Base-by-base conservation (phyloP, 2,329 filamentous ascomycete species). In the Moelleriella libera region DNA sequence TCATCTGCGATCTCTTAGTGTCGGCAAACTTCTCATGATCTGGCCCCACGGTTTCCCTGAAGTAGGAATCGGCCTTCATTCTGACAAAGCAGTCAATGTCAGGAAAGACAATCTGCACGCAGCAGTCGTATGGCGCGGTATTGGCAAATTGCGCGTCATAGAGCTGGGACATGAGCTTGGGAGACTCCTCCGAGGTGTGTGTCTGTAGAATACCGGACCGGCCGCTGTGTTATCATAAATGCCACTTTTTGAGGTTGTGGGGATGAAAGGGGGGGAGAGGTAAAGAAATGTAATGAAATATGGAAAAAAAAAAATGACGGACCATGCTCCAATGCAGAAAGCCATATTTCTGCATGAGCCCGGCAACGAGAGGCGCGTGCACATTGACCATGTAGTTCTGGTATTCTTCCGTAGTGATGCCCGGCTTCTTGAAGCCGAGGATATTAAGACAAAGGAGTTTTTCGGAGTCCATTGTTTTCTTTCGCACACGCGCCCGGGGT, bases 1-100 rank as follows among this genome's bases (percentile, higher is more conserved):
- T 41, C 46, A 47, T 47, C 32, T 47, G 46, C 41, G 46, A 47
- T 11, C 34, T 44, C 42, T 44, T 44, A 2, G 42, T 41, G 42
- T 47, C 46, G 8, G 46, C 46, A 41, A 47, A 47, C 21, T 41
- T 47, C 12, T 31, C 42, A 32, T 47, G 46, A 28, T 47, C 46
- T 1, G 46, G 42, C 10, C 34, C 42, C 2, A 47, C 34, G n/a
- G 12, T 44, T 28, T 44, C 5, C 32, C 44, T 40, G 42, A 47
- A 47, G 21, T 43, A 47, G 8, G 41, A 31, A 11, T 47, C 46
- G 14, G 41, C 28, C 42, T 45, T 47, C 42, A 43, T 43, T 6
- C 30, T 43, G 42, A 43, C 42, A n/a, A 43, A 43, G 42, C 11
- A 42, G 9, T 47, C 40, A 30, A 47, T 43, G 45, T 43, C 31